Evolutionary conservation across 2,329 filamentous ascomycete species (phyloP).

Genomic region (Talaromyces verruculosus): DNA sequence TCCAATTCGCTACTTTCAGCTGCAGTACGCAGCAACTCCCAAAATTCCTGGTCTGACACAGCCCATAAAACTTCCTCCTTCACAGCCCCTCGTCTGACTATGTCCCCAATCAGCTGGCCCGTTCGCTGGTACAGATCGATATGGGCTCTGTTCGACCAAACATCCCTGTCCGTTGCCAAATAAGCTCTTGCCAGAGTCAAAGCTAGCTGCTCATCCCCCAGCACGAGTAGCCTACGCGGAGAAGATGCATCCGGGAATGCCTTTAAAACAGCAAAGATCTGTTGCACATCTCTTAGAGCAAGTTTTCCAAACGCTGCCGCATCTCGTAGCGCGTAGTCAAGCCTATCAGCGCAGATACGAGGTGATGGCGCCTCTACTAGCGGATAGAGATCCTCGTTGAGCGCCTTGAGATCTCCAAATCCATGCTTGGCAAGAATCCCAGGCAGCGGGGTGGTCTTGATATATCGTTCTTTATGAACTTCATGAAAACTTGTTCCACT

Average conservation of each 20-base stretch:
- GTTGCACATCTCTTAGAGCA: constrained; percentile 30
- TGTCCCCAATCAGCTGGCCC: constrained; percentile 36
- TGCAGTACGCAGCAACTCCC: constrained; percentile 32
- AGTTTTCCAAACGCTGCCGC: constrained; percentile 36
- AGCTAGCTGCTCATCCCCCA: constrained; percentile 33
- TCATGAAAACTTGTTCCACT: constrained; percentile 40
- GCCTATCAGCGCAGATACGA: constrained; percentile 43
- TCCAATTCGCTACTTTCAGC: constrained; percentile 23
- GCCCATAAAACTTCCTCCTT: constrained; percentile 36
- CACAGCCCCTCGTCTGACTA: constrained; percentile 27
- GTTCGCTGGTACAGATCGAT: constrained; percentile 37
- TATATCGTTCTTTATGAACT: constrained; percentile 41
- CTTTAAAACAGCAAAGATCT: constrained; percentile 30
- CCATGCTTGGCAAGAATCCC: constrained; percentile 36
- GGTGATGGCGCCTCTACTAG: constrained; percentile 42
- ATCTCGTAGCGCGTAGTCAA: constrained; percentile 44
- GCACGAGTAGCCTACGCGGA: constrained; percentile 34
- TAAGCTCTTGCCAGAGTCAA: constrained; percentile 37
- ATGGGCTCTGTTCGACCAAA: constrained; percentile 43
- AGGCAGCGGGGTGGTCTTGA: constrained; percentile 36
- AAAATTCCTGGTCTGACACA: constrained; percentile 39
- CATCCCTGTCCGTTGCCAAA: constrained; percentile 35
- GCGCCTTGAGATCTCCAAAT: constrained; percentile 30
- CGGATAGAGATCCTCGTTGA: constrained; percentile 43
- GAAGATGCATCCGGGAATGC: constrained; percentile 32